A percentile compares a stretch with the other conserved stretches of the same genome.
These are phyloP conservation scores for Verticillium tricorpus DNA, from an alignment of 2,329 filamentous ascomycete species.

Conservation along the genomic window DNA sequence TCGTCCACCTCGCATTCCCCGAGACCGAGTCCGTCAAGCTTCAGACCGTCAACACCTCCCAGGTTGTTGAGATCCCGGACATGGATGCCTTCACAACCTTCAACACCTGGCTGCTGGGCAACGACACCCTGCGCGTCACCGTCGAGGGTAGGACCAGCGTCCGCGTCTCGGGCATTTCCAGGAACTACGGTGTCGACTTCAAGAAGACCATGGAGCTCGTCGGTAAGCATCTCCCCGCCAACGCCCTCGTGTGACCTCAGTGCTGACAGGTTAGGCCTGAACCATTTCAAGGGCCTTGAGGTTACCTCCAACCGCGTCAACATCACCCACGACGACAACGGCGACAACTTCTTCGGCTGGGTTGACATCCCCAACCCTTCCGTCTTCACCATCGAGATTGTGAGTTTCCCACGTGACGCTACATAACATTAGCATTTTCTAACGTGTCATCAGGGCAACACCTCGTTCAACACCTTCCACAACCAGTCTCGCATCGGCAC, in stretches of 20 bases:
- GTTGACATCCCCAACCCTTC: conserved; percentile 61
- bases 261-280: conserved; percentile 30
- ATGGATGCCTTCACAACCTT: conserved; percentile 46
- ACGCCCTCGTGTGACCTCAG: not conserved
- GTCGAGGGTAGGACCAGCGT: conserved; percentile 49
- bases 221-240: conserved; percentile 10
- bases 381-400: conserved; percentile 58
- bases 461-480: conserved; percentile 56
- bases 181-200: conserved; percentile 47
- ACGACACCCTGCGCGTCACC: conserved; percentile 44
- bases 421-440: not conserved
- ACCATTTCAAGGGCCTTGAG: conserved; percentile 50
- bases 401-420: conserved; percentile 29
- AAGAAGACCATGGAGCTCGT: conserved; percentile 49
- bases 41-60: conserved; percentile 47
- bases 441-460: conserved; percentile 46
- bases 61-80: conserved; percentile 42
- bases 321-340: conserved; percentile 30
- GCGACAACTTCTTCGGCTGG: conserved; percentile 57
- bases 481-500: conserved; percentile 47
- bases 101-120: conserved; percentile 49
- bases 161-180: conserved; percentile 43
- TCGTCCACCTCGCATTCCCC: conserved; percentile 48
- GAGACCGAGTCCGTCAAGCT: conserved; percentile 42
- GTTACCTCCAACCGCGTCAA: conserved; percentile 47